A percentile compares a stretch with the other conserved stretches of the same genome.
phyloP scores from a whole-genome alignment of 2,329 filamentous ascomycete species.

The Botryotinia narcissicola region DNA sequence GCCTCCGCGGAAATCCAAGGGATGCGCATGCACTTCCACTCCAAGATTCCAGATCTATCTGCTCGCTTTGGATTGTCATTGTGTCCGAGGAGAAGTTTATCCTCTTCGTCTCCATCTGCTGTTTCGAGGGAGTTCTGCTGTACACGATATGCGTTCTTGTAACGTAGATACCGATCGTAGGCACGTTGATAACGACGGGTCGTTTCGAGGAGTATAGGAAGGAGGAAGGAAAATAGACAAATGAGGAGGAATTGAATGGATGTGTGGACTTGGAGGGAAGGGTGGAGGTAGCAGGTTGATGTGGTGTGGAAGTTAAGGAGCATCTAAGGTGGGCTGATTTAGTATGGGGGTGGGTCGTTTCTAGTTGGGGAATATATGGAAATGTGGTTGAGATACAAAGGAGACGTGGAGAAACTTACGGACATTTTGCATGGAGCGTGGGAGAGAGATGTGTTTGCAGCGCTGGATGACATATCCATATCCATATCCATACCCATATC shows the following conservation, averaged over 20 bases:
- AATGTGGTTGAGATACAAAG: background rate
- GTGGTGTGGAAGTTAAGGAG: conserved; percentile 32
- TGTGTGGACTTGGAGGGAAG: conserved; percentile 27
- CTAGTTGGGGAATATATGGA: background rate
- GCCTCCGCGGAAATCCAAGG: background rate
- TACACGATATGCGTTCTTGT: background rate
- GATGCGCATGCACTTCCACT: background rate
- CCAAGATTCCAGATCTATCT: background rate
- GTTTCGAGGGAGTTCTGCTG: conserved; percentile 13
- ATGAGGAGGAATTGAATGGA: conserved; percentile 28
- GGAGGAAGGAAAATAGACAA: conserved; percentile 28
- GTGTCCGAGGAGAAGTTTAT: conserved; percentile 25
- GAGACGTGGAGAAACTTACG: conserved; percentile 19
- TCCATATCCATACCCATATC: conserved; percentile 1
- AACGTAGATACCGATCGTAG: conserved; percentile 27
- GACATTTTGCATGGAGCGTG: conserved; percentile 28
- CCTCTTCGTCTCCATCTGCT: conserved; percentile 24
- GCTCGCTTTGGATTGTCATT: background rate
- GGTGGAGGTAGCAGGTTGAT: conserved; percentile 30
- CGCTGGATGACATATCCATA: background rate
- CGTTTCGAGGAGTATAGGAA: conserved; percentile 30
- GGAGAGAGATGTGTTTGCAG: conserved; percentile 26
- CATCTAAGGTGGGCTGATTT: conserved; percentile 24
- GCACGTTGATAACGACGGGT: conserved; percentile 27
- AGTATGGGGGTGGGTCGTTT: background rate